Base-by-base conservation (phyloP, 1,284 basidiomycete genomes). In the Wallemia hederae region DNA sequence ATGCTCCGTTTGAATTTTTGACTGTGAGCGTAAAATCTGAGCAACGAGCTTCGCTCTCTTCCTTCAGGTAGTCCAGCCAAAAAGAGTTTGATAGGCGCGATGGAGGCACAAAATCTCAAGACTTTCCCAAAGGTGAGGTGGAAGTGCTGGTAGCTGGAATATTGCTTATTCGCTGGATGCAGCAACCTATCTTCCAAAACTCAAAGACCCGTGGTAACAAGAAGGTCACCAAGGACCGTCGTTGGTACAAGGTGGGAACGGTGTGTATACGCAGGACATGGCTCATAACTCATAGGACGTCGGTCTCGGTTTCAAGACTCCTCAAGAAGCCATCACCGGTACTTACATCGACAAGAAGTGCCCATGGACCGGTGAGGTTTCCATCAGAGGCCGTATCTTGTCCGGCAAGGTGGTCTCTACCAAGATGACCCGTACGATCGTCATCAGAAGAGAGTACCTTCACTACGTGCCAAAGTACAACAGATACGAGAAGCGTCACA, bases 261-360 rank as follows among this genome's bases (percentile, higher is more conserved):
- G 9, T 11, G 24, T 24, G 14, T 56, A 56, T 15, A 14, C 5
- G 55, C 55, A 26, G 55, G 24, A 22, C 19, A 5, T 22, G 33
- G 33, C 33, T 34, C 33, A 11, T 11, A n/a, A 34, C 33, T 11
- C 14, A n/a, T n/a, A 56, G 79, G 89, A 96, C 75, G 85, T 94
- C 72, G 90, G 90, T 70, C 77, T 96, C 63, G 90, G 89, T 62
- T 94, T 89, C 78, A 92, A 92, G 81, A 98, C 90, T 62, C 94
- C 94, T 63, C 69, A 80, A 68, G 92, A 97, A 70, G 94, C 94
- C 63, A 88, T 98, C 72, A 88, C 81, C 66, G 94, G 91, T 69
- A 85, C 86, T 67, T 99, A 98, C 78, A 88, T 98, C 71, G 88
- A 99, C 81, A 98, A 98, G 79, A 99, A 99, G 77, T 98, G 91